phyloP scores from a whole-genome alignment of 2,329 filamentous ascomycete genomes.

The Sordariomycetes sp. region DNA sequence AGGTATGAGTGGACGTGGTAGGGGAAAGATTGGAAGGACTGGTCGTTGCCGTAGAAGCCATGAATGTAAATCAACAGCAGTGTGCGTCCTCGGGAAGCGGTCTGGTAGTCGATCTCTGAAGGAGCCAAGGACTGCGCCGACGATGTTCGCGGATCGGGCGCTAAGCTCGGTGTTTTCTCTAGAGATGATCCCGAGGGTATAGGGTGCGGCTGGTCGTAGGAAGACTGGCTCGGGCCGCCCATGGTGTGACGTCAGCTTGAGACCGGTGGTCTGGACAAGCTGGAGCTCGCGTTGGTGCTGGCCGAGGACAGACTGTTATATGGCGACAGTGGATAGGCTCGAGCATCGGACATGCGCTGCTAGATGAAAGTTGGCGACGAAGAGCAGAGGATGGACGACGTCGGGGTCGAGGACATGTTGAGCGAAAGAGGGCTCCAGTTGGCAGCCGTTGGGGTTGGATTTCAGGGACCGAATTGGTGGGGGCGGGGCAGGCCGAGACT shows the following conservation, averaged over 20 bases:
- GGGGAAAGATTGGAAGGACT: slow-evolving; percentile 80
- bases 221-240: background rate
- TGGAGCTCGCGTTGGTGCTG: no score
- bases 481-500: no score
- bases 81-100: slow-evolving; percentile 33
- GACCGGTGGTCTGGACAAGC: background rate
- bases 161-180: background rate
- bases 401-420: no score
- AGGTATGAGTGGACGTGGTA: slow-evolving; percentile 76
- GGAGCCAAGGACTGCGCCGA: slow-evolving; percentile 29
- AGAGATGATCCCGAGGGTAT: background rate
- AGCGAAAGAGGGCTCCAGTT: no score
- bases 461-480: no score
- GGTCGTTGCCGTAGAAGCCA: slow-evolving; percentile 83
- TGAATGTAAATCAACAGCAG: slow-evolving; percentile 79
- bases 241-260: background rate
- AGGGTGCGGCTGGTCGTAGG: background rate
- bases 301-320: background rate
- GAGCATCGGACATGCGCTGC: no score
- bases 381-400: no score
- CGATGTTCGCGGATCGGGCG: slow-evolving; percentile 35
- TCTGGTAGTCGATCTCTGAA: slow-evolving; percentile 4
- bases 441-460: no score
- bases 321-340: no score
- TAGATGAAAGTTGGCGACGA: no score